A percentile compares a stretch with the other conserved stretches of the same genome.
phyloP scores from a whole-genome alignment of 306 rosid genomes.

The Prunus mume region DNA sequence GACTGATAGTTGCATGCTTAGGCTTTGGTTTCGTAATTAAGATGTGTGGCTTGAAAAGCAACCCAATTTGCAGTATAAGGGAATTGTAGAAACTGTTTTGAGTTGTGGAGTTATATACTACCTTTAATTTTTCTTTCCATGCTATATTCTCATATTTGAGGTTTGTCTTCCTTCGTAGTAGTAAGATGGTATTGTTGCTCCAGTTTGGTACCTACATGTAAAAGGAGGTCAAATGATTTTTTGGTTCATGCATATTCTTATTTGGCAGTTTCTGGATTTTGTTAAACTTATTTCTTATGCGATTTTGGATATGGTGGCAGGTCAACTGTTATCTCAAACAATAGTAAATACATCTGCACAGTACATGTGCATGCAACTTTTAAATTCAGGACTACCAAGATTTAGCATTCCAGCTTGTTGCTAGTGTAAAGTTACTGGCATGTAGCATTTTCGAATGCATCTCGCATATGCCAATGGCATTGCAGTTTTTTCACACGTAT shows the following conservation, averaged over 20 bases:
- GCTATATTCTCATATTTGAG: not conserved
- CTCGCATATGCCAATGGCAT: not conserved
- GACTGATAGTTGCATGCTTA: not conserved
- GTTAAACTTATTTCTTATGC: not conserved
- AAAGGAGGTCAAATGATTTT: not conserved
- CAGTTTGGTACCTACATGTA: not conserved
- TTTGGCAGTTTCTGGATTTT: not conserved
- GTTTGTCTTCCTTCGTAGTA: not conserved
- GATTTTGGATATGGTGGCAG: not conserved
- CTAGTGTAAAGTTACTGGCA: not conserved
- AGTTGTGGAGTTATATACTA: not conserved
- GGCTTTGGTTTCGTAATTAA: not conserved
- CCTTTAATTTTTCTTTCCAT: not conserved
- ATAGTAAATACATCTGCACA: not conserved
- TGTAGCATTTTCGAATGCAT: not conserved
- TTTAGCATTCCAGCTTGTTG: not conserved
- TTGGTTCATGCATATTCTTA: not conserved
- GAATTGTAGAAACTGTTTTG: not conserved
- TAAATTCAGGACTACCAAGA: not conserved
- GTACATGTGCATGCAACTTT: not conserved
- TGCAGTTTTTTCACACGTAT: not conserved
- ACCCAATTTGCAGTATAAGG: not conserved
- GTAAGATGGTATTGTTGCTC: not conserved
- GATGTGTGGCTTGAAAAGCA: not conserved
- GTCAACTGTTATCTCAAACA: not conserved